Evolutionary conservation across 192 early-diverging fungal species (phyloP), one percentile per base, ranked within the genome.

Genomic region (Coemansia sp.): DNA sequence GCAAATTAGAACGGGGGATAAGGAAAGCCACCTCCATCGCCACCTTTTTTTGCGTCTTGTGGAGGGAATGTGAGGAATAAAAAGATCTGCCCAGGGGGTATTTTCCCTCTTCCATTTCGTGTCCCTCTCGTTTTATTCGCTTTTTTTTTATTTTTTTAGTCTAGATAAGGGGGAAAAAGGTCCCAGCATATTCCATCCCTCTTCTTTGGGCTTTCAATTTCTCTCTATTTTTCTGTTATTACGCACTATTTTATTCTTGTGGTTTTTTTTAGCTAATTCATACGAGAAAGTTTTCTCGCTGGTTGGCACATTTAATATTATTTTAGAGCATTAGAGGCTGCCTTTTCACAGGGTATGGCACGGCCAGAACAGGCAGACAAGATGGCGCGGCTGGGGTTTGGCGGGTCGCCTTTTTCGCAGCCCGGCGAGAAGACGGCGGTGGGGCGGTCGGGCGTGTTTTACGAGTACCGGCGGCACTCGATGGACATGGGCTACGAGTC

Each of bases 381-480:
- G 65, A 57, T 80, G 20, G 64, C 73, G 64, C 63, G 64, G 40
- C 71, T 66, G 55, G 68, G 60, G 19, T 70, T 73, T 31, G 67
- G 38, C 44, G 40, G 66, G 12, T 21, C 75, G 52, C 75, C 76
- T 7, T 79, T 79, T 52, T 73, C 76, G 19, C 76, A 79, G 64
- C 76, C 76, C 28, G 53, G 53, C 12, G 53, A 55, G 53, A 79
- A 79, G 61, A 79, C 76, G 0, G 67, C 70, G 1, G 71, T 79
- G 9, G 67, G 76, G 11, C 62, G 76, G 37, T 72, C 76, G 0
- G 67, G 70, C 42, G 76, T 78, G 5, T 69, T 73, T 62, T 69
- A 66, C 50, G 67, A 69, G 21, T 71, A 79, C 38, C 66, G 71
- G 42, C 59, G 77, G 20, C 77, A 79, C 54, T 79, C 77, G 49